Base-by-base conservation (phyloP, 257 asterid genomes). In the Solanum pinnatisectum region DNA sequence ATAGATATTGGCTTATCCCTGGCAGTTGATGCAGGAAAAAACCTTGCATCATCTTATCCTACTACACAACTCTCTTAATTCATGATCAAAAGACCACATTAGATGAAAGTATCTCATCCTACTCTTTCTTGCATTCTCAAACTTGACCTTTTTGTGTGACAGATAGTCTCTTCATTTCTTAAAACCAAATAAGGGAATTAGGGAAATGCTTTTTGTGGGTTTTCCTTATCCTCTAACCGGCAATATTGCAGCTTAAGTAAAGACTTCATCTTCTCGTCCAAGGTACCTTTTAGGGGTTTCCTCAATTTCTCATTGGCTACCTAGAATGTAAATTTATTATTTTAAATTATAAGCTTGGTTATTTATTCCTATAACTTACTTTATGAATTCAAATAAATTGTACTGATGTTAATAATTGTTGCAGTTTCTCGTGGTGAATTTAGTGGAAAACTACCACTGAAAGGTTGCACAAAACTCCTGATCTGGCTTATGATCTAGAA, bases 361-460 rank as follows among this genome's bases (percentile, higher is more conserved):
- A 6, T 39, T 77, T 77, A 23, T 14, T 8, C 44, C 42, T 71
- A 71, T 88, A 11, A 8, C 23, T 49, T 82, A 83, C 71, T 36
- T 70, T 36, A 40, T 65, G 89, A 35, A 23, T 7, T 42, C 23
- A 27, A 42, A 37, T 22, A 30, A 12, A 73, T 36, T 63, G 60
- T 72, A 78, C 33, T 49, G 71, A 86, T 56, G 83, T 85, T 84
- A 39, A 87, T 13, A 59, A 39, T 72, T 73, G 60, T 70, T 90
- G 88, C 94, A 95, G 98, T 95, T 90, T 91, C 94, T 78, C 91
- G 92, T 91, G 98, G 98, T 44, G 98, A 93, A 89, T 95, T 90
- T 91, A 76, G 52, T 87, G 98, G 92, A 49, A 92, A 87, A 73
- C 83, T 91, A 88, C 89, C 90, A 84, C 49, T 72, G 40, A 88